Evolutionary conservation across 805 yeast species (phyloP), one percentile per base, ranked within the genome.

Genomic region (Limtongia smithiae): DNA sequence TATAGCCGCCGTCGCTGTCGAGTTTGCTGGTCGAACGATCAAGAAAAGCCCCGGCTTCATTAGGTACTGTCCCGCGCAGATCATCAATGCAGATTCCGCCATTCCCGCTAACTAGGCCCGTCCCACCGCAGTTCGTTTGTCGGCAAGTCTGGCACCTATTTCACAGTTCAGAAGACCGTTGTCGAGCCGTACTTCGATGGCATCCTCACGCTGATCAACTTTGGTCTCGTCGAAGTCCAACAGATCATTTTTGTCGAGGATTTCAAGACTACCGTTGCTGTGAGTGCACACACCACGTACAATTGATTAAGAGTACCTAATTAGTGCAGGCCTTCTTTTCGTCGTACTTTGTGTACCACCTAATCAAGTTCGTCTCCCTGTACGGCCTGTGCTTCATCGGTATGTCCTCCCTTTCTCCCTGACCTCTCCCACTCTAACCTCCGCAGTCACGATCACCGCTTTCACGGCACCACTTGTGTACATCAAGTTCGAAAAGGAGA

Each of bases 401-500:
- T 48, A 34, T 8, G 55, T 46, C 17, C 9, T 9, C 4, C 17
- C 31, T 24, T 33, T n/a, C 4, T 32, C 18, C 14, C 39, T 11
- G n/a, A n/a, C n/a, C n/a, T n/a, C n/a, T n/a, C n/a, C n/a, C n/a
- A n/a, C n/a, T n/a, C n/a, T n/a, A n/a, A n/a, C n/a, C n/a, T 6
- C 14, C 27, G 8, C 35, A 42, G 67, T 79, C 37, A 80, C 82
- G 41, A 67, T 85, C 41, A 64, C 73, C 18, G 75, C 83, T 14
- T 91, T 91, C 76, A 69, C 94, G 37, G 71, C 78, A 38, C 97
- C 97, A 51, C 78, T 77, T 25, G 63, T 83, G 55, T 91, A 90
- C 75, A 71, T 78, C 61, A 75, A 76, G 59, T 81, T 85, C 78
- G 82, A 87, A 76, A 75, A 75, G 63, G 83, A 85, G 73, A 84